These are phyloP conservation scores for Scheffersomyces titani DNA, from an alignment of 1,139 yeast species.

Conservation along the genomic window DNA sequence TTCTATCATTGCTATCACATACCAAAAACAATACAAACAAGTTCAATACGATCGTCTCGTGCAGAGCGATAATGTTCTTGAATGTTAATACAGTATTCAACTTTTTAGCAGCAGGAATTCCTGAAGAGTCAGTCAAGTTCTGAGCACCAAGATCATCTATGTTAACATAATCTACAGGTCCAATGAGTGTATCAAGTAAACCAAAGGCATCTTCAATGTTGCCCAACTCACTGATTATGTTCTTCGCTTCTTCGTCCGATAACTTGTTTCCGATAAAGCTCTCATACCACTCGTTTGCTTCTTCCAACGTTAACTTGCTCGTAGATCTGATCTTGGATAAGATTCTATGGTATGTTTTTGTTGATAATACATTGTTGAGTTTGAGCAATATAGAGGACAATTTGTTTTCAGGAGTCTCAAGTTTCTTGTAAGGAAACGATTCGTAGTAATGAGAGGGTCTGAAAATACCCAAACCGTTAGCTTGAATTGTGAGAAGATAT, in stretches of 20 bases:
- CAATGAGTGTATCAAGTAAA: slow-evolving; percentile 25
- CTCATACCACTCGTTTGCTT: slow-evolving; percentile 23
- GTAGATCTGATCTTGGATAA: slow-evolving; percentile 14
- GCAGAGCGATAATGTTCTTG: slow-evolving; percentile 27
- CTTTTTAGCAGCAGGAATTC: slow-evolving; percentile 12
- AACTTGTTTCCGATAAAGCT: slow-evolving; percentile 24
- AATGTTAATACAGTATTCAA: slow-evolving; percentile 24
- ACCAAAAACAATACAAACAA: slow-evolving; percentile 36
- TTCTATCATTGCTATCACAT: slow-evolving; percentile 31
- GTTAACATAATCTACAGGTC: slow-evolving; percentile 12
- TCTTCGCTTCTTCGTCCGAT: slow-evolving; percentile 22
- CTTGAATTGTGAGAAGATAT: slow-evolving; percentile 24
- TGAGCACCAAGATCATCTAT: slow-evolving; percentile 5
- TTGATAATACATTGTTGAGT: slow-evolving; percentile 25
- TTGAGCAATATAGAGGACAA: slow-evolving; percentile 23
- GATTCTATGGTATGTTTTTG: slow-evolving; percentile 25
- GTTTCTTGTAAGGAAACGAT: slow-evolving; percentile 14
- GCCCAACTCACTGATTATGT: slow-evolving; percentile 22
- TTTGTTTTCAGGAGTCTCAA: slow-evolving; percentile 16
- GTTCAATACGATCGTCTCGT: slow-evolving; percentile 25
- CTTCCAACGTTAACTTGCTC: slow-evolving; percentile 13
- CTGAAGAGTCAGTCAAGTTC: slow-evolving; percentile 15
- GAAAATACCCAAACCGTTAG: slow-evolving; percentile 36
- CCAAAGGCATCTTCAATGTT: slow-evolving; percentile 26
- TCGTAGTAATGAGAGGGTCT: slow-evolving; percentile 39